These are phyloP conservation scores for Scorias spongiosa DNA, from an alignment of 2,329 filamentous ascomycete species.

Conservation along the genomic window DNA sequence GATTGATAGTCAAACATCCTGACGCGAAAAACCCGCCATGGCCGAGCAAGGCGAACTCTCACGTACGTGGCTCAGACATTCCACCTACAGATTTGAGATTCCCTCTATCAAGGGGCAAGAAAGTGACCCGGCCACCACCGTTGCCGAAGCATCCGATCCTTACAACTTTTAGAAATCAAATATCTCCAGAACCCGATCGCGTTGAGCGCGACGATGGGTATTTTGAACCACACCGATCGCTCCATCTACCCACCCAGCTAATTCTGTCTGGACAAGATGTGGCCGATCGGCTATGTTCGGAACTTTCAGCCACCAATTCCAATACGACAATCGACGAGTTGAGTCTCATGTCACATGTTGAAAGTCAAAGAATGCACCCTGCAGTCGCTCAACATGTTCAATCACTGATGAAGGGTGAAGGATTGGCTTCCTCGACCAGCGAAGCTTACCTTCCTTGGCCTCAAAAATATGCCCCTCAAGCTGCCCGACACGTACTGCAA, in stretches of 20 bases:
- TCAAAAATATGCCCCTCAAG: constrained; percentile 68
- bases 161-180: constrained; percentile 5
- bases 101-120: constrained; percentile 4
- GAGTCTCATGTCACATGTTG: too few relatives aligned
- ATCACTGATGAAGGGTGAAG: too few relatives aligned
- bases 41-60: constrained; percentile 50
- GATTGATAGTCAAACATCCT: constrained; percentile 40
- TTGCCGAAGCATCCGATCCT: constrained; percentile 13
- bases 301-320: too few relatives aligned
- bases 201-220: constrained; percentile 15
- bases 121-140: constrained; percentile 14
- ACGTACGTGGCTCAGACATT: constrained; percentile 38
- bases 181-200: constrained; percentile 10
- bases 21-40: constrained; percentile 55
- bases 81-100: neutral
- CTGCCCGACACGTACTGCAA: constrained; percentile 61
- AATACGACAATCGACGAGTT: too few relatives aligned
- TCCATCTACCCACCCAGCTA: constrained; percentile 16
- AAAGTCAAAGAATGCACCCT: too few relatives aligned
- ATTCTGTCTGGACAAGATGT: constrained; percentile 24
- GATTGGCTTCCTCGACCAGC: too few relatives aligned
- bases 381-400: too few relatives aligned
- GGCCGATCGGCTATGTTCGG: constrained; percentile 9
- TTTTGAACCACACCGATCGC: constrained; percentile 16
- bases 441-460: constrained; percentile 43